Evolutionary conservation across 805 yeast species (phyloP), one percentile per base, ranked within the genome.

Genomic region (Cephaloascus fragrans): DNA sequence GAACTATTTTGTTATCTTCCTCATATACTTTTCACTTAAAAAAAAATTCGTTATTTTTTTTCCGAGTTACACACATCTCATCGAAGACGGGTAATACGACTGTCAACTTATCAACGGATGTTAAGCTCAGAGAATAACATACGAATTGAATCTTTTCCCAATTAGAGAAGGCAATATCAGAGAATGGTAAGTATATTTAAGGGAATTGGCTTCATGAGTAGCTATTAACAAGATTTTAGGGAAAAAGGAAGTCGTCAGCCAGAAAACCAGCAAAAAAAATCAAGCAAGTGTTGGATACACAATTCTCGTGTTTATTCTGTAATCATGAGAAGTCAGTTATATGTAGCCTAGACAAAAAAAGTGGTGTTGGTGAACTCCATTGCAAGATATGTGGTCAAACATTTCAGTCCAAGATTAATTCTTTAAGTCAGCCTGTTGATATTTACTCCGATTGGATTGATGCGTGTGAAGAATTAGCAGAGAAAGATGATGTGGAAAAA

Each of bases 401-500:
- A 31, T 90, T 93, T 67, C 97, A 89, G 57, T 77, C 95, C 3
- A 77, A 88, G 36, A 86, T 89, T 48, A 86, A 86, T 57, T 75
- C 86, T 3, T 65, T 83, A 38, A 77, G 87, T 14, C 96, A 85
- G 41, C 96, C 98, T 0, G 88, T 90, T 33, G 98, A 90, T 61
- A 83, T 90, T 14, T 90, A 90, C 56, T 82, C 95, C 37, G 97
- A 90, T 57, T 90, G 98, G 98, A 87, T 87, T 39, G 98, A 90
- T 66, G 97, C 97, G 1, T 84, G 90, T 61, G 94, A 83, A 51
- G 87, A 84, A 26, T 82, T 84, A 38, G 93, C 90, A 0, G 85
- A 83, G 47, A n/a, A n/a, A n/a, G n/a, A n/a, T n/a, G 86, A 81
- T 23, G 64, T 42, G 43, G 29, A 33, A 50, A 19, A 23, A 6